Evolutionary conservation across 2,329 filamentous ascomycete species (phyloP).

Genomic region (Apiospora kogelbergensis): DNA sequence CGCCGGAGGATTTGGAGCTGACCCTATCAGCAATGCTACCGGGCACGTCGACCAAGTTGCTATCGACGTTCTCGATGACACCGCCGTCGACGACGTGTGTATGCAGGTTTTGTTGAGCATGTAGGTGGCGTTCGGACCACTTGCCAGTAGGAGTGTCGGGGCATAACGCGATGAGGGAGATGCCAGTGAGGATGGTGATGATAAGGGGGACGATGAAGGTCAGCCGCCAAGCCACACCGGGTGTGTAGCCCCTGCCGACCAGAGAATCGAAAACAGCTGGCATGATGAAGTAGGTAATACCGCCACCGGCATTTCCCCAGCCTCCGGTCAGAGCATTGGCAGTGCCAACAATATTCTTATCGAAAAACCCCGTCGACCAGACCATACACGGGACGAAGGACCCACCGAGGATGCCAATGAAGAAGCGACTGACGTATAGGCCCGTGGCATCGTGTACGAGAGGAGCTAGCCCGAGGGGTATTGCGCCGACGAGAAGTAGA

Average conservation of each 20-base stretch:
- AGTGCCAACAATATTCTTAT: constrained; percentile 87
- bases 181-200: constrained; percentile 65
- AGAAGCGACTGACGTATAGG: constrained; percentile 74
- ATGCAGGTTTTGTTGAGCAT: constrained; percentile 52
- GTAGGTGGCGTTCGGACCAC: constrained; percentile 71
- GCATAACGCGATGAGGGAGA: constrained; percentile 71
- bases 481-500: constrained; percentile 73
- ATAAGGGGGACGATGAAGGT: constrained; percentile 83
- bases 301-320: constrained; percentile 84
- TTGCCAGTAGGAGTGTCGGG: constrained; percentile 80
- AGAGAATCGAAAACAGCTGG: constrained; percentile 84
- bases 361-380: constrained; percentile 90
- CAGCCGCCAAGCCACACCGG: constrained; percentile 78
- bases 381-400: constrained; percentile 86
- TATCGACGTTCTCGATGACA: constrained; percentile 28
- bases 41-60: constrained; percentile 50
- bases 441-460: constrained; percentile 67
- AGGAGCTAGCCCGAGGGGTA: constrained; percentile 81
- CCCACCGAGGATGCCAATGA: constrained; percentile 76
- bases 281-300: constrained; percentile 93
- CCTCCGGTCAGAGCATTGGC: constrained; percentile 85
- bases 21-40: constrained; percentile 46
- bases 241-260: constrained; percentile 57
- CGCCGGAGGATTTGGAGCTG: constrained; percentile 31
- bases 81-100: constrained; percentile 37